Evolutionary conservation across 495 filamentous ascomycete genomes (phyloP), one percentile per base, ranked within the genome.

Genomic region (Thermothielavioides terrestris): DNA sequence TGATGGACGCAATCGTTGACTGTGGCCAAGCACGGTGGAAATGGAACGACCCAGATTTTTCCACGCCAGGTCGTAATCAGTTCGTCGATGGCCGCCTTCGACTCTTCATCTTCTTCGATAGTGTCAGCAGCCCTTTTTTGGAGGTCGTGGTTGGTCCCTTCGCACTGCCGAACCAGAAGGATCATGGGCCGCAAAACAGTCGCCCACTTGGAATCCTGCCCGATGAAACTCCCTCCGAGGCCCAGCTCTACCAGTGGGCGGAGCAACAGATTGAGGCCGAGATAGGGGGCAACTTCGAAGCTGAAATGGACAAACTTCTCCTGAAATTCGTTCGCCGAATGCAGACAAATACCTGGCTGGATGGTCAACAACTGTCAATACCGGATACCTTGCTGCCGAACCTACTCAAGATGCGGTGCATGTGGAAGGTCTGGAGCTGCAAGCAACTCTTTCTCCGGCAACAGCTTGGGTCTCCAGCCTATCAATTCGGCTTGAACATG

Each of bases 391-490:
- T 60, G 36, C 11, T 58, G 47, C 9, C 15, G 9, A 51, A 55
- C 10, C 17, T 63, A 23, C 32, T 58, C n/a, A 41, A 46, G 8
- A 56, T 63, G 57, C 52, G 42, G 20, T 49, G 44, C 14, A 61
- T 63, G 60, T 58, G 53, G 50, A 53, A 49, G 38, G n/a, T 61
- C 6, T 58, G 55, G 60, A 44, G 58, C 23, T 59, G 51, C 46
- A 48, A 53, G 14, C 38, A 46, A 11, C 44, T 60, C 27, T 55
- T 49, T 36, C 27, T 39, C 20, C 49, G 45, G 6, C 11, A 22
- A n/a, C 15, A 27, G 12, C 22, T 17, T 20, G 42, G 26, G 4
- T 2, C 10, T 15, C 25, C 4, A 11, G 39, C 25, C 1, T 10
- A 22, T 4, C 40, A 26, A 14, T 15, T 31, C 14, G 46, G 31